Conservation (phyloP, 2,329 filamentous ascomycete species). For the Neonectria magnoliae region DNA sequence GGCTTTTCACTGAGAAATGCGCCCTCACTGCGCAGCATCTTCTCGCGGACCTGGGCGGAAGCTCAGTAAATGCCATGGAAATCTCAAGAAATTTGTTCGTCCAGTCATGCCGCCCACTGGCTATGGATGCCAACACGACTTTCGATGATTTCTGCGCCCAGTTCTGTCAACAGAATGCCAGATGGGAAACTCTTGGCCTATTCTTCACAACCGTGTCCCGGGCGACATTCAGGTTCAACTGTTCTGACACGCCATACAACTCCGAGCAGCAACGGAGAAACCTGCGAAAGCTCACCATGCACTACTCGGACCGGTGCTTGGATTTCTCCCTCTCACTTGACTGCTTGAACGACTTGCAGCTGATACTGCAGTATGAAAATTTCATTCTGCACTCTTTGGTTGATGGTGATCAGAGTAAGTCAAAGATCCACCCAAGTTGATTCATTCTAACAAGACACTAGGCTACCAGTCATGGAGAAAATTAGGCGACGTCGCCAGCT, state of each 20-base stretch:
- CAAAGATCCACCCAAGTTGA: not conserved
- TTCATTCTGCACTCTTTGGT: slow-evolving; percentile 56
- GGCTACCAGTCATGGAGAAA: slow-evolving; percentile 59
- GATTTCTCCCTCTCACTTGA: slow-evolving; percentile 41
- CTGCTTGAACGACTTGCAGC: slow-evolving; percentile 55
- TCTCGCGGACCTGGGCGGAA: not conserved
- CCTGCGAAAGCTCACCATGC: slow-evolving; percentile 30
- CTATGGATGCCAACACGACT: not conserved
- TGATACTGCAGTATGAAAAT: slow-evolving; percentile 57
- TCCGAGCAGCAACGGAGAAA: slow-evolving; percentile 26
- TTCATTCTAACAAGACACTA: slow-evolving; percentile 25
- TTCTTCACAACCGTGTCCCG: slow-evolving; percentile 38
- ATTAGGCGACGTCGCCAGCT: slow-evolving; percentile 57
- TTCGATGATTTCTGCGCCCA: slow-evolving; percentile 26
- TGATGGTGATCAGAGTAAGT: slow-evolving; percentile 55
- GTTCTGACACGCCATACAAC: slow-evolving; percentile 19
- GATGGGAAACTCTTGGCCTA: slow-evolving; percentile 41
- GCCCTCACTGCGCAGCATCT: not conserved
- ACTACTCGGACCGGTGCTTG: slow-evolving; percentile 36
- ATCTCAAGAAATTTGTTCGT: slow-evolving; percentile 21
- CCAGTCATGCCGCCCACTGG: slow-evolving; percentile 17
- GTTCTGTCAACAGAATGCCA: slow-evolving; percentile 25
- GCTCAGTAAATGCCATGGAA: not conserved
- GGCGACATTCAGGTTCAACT: slow-evolving; percentile 33
- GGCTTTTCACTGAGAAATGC: slow-evolving; percentile 9